Conservation (phyloP, 2,329 filamentous ascomycete genomes). For the Elsinoe necatrix region DNA sequence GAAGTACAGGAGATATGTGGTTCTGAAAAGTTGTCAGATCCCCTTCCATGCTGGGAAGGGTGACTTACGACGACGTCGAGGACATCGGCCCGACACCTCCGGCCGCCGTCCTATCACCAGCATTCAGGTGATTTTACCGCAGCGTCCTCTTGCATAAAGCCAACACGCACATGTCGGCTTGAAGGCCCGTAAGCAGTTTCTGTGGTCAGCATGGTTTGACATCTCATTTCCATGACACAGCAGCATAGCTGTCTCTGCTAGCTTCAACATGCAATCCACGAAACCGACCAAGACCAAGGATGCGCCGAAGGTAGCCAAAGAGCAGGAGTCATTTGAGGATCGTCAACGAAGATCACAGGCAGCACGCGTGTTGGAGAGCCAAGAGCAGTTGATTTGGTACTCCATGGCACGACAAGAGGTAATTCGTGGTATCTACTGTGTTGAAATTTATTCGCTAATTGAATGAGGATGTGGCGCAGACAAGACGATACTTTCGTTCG, state of each 20-base stretch:
- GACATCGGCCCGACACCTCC: background rate
- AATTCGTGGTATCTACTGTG: background rate
- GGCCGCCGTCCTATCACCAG: background rate
- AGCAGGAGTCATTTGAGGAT: constrained; percentile 16
- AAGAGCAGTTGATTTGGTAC: constrained; percentile 18
- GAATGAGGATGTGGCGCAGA: constrained; percentile 15
- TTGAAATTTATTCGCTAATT: background rate
- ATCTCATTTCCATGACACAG: too few species aligned
- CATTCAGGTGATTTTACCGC: background rate
- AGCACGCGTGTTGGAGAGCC: constrained; percentile 13
- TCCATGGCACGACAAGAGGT: constrained; percentile 17
- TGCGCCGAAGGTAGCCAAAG: background rate
- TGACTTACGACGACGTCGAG: background rate
- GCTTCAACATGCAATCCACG: background rate
- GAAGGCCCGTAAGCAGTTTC: too few species aligned
- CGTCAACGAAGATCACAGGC: constrained; percentile 14
- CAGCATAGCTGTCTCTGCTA: too few species aligned
- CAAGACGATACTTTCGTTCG: constrained; percentile 16
- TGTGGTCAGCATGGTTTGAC: too few species aligned
- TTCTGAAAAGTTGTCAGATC: background rate
- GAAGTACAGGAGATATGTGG: background rate
- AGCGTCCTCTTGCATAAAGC: too few species aligned
- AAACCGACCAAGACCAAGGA: background rate
- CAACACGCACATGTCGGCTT: too few species aligned
- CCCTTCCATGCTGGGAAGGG: background rate